Percentiles rank a stretch among this genome's conserved stretches.
phyloP scores from a whole-genome alignment of 345 rosid genomes.

The Rhizophora mangle region DNA sequence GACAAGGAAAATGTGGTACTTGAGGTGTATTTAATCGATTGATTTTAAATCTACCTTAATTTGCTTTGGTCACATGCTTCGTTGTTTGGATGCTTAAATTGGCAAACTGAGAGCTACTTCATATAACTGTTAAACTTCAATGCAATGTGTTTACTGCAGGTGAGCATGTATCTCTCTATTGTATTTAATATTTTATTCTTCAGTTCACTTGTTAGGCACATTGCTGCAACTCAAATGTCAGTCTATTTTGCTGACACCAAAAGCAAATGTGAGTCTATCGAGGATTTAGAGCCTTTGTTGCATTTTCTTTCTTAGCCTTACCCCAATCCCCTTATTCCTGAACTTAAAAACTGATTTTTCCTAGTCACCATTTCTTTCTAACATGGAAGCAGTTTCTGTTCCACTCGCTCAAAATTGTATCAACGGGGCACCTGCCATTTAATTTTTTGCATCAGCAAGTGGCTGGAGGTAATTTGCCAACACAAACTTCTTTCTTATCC shows the following conservation, averaged over 20 bases:
- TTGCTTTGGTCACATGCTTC: too few species aligned
- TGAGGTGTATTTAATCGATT: too few species aligned
- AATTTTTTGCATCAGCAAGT: conserved; percentile 77
- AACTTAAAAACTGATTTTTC: conserved; percentile 3
- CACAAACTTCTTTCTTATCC: conserved; percentile 38
- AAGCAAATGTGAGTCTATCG: too few species aligned
- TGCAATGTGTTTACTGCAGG: too few species aligned
- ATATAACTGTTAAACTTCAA: too few species aligned
- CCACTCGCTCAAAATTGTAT: conserved; percentile 62
- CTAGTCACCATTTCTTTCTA: conserved; percentile 3
- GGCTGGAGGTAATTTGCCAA: conserved; percentile 43
- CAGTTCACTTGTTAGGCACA: not conserved
- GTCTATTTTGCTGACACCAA: not conserved
- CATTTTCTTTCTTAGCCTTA: too few species aligned
- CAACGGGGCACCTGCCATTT: conserved; percentile 89
- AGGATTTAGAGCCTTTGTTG: too few species aligned
- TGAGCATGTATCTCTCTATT: too few species aligned
- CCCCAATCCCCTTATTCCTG: not conserved
- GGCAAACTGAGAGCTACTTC: too few species aligned
- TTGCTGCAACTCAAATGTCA: not conserved
- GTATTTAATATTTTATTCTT: not conserved
- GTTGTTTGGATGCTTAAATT: too few species aligned
- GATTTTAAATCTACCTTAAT: too few species aligned
- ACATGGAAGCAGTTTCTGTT: conserved; percentile 78
- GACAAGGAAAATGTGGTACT: too few species aligned